Percentiles rank a stretch among this genome's conserved stretches.
Evolutionary conservation across 352 stramenopile species (phyloP).

Genomic region (Phytophthora palmivora): DNA sequence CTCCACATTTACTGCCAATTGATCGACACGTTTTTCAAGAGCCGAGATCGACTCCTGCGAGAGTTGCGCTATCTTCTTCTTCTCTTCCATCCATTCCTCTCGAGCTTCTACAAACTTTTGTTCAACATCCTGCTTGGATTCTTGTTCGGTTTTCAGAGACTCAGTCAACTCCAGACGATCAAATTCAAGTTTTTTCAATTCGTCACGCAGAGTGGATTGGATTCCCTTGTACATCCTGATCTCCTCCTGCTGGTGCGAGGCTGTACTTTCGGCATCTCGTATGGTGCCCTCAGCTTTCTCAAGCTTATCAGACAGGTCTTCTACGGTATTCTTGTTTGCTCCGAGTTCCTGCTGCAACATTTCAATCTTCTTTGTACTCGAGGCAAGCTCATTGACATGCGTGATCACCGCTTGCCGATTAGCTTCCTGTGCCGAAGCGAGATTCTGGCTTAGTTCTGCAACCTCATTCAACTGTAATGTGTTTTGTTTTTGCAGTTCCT

Average conservation of each 20-base stretch:
- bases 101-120: conserved; percentile 24
- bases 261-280: conserved; percentile 28
- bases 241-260: conserved; percentile 23
- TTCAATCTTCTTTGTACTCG: conserved; percentile 24
- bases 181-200: conserved; percentile 38
- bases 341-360: conserved; percentile 30
- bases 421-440: conserved; percentile 33
- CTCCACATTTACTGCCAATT: conserved; percentile 14
- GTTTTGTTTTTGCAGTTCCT: conserved; percentile 30
- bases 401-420: conserved; percentile 13
- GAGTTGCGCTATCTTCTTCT: conserved; percentile 22
- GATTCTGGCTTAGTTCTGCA: conserved; percentile 23
- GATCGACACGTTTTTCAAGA: conserved; percentile 30
- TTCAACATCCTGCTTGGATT: conserved; percentile 35
- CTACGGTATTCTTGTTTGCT: conserved; percentile 11
- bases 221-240: conserved; percentile 41
- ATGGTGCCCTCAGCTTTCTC: conserved; percentile 25
- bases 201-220: conserved; percentile 28
- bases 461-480: conserved; percentile 18
- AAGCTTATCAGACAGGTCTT: conserved; percentile 25
- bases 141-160: conserved; percentile 37
- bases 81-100: conserved; percentile 30
- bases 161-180: conserved; percentile 37
- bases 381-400: conserved; percentile 23
- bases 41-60: conserved; percentile 21